Percentiles rank a stretch among this genome's conserved stretches.
Evolutionary conservation across 169 alveolate genomes (phyloP).

Genomic region (Plasmodium chabaudi): DNA sequence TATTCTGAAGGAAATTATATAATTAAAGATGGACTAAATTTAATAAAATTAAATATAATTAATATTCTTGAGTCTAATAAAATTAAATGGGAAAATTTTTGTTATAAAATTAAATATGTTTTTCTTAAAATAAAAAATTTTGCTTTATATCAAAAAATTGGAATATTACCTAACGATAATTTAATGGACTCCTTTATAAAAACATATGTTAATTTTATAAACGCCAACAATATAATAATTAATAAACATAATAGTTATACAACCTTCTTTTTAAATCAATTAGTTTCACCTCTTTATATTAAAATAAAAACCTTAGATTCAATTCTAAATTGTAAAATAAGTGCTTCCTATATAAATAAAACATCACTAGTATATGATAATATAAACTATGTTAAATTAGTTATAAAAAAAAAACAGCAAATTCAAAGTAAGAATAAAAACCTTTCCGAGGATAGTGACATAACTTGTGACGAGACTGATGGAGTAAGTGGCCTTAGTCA

Average conservation of each 20-base stretch:
- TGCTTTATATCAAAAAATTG: constrained; percentile 54
- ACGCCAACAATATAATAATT: not conserved
- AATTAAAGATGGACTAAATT: constrained; percentile 39
- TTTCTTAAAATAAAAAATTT: constrained; percentile 46
- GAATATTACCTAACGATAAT: constrained; percentile 40
- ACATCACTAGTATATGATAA: constrained; percentile 56
- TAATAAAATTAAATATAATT: constrained; percentile 43
- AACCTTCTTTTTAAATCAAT: constrained; percentile 42
- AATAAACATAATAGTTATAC: constrained; percentile 6
- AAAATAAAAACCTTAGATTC: constrained; percentile 55
- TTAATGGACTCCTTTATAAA: constrained; percentile 35
- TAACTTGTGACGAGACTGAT: too few species aligned
- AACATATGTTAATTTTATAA: constrained; percentile 23
- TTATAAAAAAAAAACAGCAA: constrained; percentile 16
- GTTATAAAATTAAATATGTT: constrained; percentile 43
- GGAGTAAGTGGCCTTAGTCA: too few species aligned
- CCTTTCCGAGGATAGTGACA: too few species aligned
- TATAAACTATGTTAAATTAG: constrained; percentile 24
- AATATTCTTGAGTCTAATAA: constrained; percentile 30
- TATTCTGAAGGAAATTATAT: constrained; percentile 6
- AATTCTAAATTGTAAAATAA: constrained; percentile 25
- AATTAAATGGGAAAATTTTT: constrained; percentile 59
- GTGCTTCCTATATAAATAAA: constrained; percentile 34
- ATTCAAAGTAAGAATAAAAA: too few species aligned
- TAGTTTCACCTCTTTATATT: constrained; percentile 49